phyloP scores from a whole-genome alignment of 257 asterid species.

The Forsythia suspensa region DNA sequence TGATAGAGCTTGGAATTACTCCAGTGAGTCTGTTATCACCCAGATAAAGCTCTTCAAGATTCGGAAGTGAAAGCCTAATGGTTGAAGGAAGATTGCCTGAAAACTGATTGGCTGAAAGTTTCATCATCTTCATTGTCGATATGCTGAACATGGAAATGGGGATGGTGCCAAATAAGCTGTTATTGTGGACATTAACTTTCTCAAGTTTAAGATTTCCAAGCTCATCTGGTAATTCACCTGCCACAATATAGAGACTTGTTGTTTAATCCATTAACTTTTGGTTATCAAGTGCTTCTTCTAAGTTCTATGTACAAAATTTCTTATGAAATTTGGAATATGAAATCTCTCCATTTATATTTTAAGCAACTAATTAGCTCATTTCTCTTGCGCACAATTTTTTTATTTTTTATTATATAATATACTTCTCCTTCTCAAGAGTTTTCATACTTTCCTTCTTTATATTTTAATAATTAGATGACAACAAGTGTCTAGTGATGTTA shows the following conservation, averaged over 20 bases:
- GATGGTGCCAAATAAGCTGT: constrained; percentile 10
- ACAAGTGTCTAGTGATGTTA: background rate
- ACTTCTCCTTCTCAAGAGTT: background rate
- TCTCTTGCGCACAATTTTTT: no score
- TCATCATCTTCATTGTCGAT: constrained; percentile 11
- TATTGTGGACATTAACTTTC: background rate
- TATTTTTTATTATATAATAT: background rate
- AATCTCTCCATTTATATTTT: background rate
- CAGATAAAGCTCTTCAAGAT: constrained; percentile 15
- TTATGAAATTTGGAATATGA: no score
- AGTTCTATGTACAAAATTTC: background rate
- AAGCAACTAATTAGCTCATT: no score
- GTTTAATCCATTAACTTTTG: no score
- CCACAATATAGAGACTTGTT: background rate
- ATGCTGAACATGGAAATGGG: constrained; percentile 22
- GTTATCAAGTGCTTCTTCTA: background rate
- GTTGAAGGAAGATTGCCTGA: constrained; percentile 24
- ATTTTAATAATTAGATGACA: background rate
- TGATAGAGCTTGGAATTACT: constrained; percentile 20
- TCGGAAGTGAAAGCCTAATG: constrained; percentile 18
- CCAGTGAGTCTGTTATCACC: constrained; percentile 16
- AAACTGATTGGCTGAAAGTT: constrained; percentile 12
- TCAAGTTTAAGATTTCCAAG: constrained; percentile 18
- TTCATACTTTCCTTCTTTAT: background rate
- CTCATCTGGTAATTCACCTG: constrained; percentile 23